Base-by-base conservation (phyloP, 2,329 filamentous ascomycete genomes). In the Cytospora schulzeri region DNA sequence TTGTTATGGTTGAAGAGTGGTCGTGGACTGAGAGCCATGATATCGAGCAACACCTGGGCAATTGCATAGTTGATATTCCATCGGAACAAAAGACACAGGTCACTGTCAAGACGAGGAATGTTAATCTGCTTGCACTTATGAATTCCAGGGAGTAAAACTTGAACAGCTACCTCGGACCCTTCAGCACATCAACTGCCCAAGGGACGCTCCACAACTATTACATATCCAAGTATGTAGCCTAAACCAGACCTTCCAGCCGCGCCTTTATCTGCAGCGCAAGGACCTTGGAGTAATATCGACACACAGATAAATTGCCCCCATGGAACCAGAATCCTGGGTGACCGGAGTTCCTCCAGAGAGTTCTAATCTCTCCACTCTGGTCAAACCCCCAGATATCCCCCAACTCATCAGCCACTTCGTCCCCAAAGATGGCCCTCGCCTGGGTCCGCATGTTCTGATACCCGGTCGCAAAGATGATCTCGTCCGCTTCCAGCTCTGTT, bases 371-470 rank as follows among this genome's bases (percentile, higher is more conserved):
- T 1, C 83, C 83, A 66, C 84, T 81, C 0, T 77, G 73, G 8
- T 89, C 85, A 64, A 88, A 79, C 0, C 86, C 87, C 85, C 88
- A 90, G 19, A 88, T 81, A 68, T 88, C 85, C 2, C 77, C 77
- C 5, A 87, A 80, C 29, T 79, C 78, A 59, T 86, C 83, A 0
- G 85, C 87, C 12, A 91, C 78, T 22, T 82, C 79, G 33, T 88
- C 81, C 0, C 88, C 89, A 61, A 91, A 80, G 24, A 89, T 83
- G 35, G 79, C 78, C n/a, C 84, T 76, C 1, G 88, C 85, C 24
- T 84, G 84, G 0, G 84, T 87, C 14, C 81, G 79, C 88, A 91
- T 92, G 71, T 89, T 90, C 66, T 88, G 82, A 69, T 89, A 91
- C 0, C 85, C 86, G 0, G 86, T 89, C 0, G 86, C 86, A 51